A percentile compares a stretch with the other conserved stretches of the same genome.
Conservation (phyloP, 768 basidiomycete species). For the Boletellus emodensis region DNA sequence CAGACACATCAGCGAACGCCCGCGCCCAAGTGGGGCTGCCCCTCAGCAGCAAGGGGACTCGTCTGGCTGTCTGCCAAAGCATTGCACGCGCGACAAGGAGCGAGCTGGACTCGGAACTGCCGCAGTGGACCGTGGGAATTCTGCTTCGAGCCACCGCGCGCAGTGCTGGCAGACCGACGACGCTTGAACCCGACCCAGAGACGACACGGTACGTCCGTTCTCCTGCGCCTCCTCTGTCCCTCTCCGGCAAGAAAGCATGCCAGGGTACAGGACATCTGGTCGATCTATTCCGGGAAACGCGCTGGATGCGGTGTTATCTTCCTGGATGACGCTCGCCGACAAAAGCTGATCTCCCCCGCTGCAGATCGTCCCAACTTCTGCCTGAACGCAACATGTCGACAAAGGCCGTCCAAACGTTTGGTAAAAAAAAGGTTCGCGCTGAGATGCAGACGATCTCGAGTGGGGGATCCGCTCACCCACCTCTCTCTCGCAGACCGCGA, state of each 20-base stretch:
- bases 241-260: not conserved
- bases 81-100: constrained; percentile 4
- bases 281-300: constrained; percentile 23
- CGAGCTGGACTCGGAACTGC: constrained; percentile 8
- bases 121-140: constrained; percentile 27
- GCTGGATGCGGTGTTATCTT: constrained; percentile 38
- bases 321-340: constrained; percentile 34
- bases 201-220: constrained; percentile 35
- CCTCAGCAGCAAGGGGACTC: not conserved
- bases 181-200: constrained; percentile 29
- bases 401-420: constrained; percentile 98
- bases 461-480: constrained; percentile 1
- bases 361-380: constrained; percentile 16
- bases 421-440: constrained; percentile 93
- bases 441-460: not conserved
- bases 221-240: not conserved
- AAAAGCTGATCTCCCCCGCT: constrained; percentile 17
- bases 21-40: constrained; percentile 3
- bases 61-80: constrained; percentile 17
- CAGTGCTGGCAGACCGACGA: constrained; percentile 14
- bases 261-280: not conserved
- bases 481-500: constrained; percentile 69
- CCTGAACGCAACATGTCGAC: constrained; percentile 56
- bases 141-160: not conserved
- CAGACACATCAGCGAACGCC: constrained; percentile 9